Percentiles rank a stretch among this genome's conserved stretches.
phyloP scores from a whole-genome alignment of 306 rosid genomes.

The Rosa persica region DNA sequence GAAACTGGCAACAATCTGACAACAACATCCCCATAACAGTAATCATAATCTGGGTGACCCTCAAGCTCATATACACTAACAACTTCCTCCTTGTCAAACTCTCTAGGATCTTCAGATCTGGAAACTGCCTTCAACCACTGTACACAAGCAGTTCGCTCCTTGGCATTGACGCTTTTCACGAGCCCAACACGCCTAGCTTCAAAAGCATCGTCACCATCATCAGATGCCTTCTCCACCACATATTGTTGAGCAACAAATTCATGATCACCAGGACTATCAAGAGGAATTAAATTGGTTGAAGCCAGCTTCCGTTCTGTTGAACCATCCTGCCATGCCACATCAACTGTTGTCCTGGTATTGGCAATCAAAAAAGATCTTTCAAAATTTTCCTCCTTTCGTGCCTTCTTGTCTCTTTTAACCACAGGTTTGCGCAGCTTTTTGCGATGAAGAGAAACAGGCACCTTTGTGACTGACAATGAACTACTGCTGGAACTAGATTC shows the following conservation, averaged over 20 bases:
- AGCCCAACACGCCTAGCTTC: slow-evolving; percentile 90
- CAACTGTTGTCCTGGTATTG: slow-evolving; percentile 76
- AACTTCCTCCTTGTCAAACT: slow-evolving; percentile 83
- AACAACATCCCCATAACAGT: slow-evolving; percentile 95
- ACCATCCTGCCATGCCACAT: slow-evolving; percentile 99
- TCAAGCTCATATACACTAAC: slow-evolving; percentile 97
- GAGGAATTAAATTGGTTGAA: slow-evolving; percentile 76
- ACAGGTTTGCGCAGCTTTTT: slow-evolving; percentile 90
- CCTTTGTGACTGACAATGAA: slow-evolving; percentile 64
- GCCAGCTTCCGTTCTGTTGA: slow-evolving; percentile 43
- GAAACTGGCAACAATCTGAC: slow-evolving; percentile 80
- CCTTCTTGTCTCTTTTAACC: slow-evolving; percentile 83
- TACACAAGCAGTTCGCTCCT: slow-evolving; percentile 90
- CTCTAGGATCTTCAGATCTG: slow-evolving; percentile 85
- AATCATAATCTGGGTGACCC: slow-evolving; percentile 96
- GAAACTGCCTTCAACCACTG: slow-evolving; percentile 81
- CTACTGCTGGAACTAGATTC: slow-evolving; percentile 71
- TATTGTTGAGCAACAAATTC: slow-evolving; percentile 97
- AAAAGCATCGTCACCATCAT: slow-evolving; percentile 57
- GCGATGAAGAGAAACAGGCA: slow-evolving; percentile 78
- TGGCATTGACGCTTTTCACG: slow-evolving; percentile 87
- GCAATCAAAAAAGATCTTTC: slow-evolving; percentile 83
- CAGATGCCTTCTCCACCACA: slow-evolving; percentile 91
- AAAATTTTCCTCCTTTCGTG: slow-evolving; percentile 83
- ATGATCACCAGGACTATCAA: slow-evolving; percentile 93